Evolutionary conservation across 331 rosid species (phyloP).

Genomic region (Erythrophleum ivorense): DNA sequence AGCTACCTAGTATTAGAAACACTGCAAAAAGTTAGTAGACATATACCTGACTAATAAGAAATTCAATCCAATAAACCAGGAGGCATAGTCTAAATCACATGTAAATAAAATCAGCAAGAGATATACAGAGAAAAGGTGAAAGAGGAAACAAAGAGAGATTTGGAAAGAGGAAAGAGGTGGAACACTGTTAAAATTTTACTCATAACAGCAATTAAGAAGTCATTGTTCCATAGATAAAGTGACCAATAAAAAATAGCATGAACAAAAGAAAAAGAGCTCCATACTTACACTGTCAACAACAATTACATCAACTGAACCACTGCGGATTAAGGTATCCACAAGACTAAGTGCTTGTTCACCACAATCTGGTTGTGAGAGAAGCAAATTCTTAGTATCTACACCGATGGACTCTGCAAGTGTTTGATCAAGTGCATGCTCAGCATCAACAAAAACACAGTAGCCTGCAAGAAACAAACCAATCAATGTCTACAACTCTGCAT

Average conservation of each 20-base stretch:
- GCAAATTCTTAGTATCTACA: conserved; percentile 72
- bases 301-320: conserved; percentile 93
- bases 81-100: conserved; percentile 19
- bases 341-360: conserved; percentile 95
- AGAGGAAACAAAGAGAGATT: not conserved
- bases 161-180: not conserved
- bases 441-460: conserved; percentile 86
- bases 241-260: conserved; percentile 12
- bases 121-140: conserved; percentile 25
- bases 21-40: conserved; percentile 36
- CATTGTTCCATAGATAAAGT: not conserved
- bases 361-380: conserved; percentile 93
- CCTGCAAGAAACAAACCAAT: conserved; percentile 55
- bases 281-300: conserved; percentile 93
- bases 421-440: conserved; percentile 96
- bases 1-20: conserved; percentile 67
- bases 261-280: conserved; percentile 36
- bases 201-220: conserved; percentile 12
- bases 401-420: conserved; percentile 81
- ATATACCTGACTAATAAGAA: conserved; percentile 5
- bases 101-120: not conserved
- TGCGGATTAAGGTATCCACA: conserved; percentile 82
- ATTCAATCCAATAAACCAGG: conserved; percentile 26
- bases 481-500: not conserved
- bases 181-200: conserved; percentile 10